Base-by-base conservation (phyloP, 1,139 yeast species). In the Candida neerlandica region DNA sequence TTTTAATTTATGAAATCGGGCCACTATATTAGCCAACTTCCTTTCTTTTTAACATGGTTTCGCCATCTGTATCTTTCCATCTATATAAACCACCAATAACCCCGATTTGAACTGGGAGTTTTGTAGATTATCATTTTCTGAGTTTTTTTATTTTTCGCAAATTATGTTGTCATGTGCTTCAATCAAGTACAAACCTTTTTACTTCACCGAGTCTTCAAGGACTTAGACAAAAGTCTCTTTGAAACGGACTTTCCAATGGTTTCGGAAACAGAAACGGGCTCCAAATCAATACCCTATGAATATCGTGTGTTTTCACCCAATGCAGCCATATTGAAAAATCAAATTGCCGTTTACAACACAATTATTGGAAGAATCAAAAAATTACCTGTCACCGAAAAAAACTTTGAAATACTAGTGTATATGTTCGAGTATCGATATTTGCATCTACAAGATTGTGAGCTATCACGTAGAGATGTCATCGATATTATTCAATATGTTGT, bases 201-300 rank as follows among this genome's bases (percentile, higher is more conserved):
- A 42, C 33, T 51, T 27, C 45, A 38, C 26, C 48, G 52, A 32
- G 47, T 51, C 37, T 49, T 49, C 35, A 44, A 41, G 26, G 54
- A 47, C 12, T 47, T 51, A 30, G 48, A 51, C 12, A 44, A 34
- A 5, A 18, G 21, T 15, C 21, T 51, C 30, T 49, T 49, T 27
- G 34, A 43, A 27, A 18, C 44, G 18, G 21, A 40, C 23, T 16
- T 7, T 16, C 34, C 43, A 15, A 11, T 40, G 27, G 16, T 40
- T 11, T 40, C 43, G 15, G 9, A 12, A 12, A 12, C 15, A 5
- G 15, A 40, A 29, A 40, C 43, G 2, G 43, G 43, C 5, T 40
- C 43, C 12, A 40, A 40, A 29, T 29, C 19, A 18, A 40, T 40
- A 10, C 43, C 43, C 5, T 40, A 27, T 29, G 43, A 40, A 27